A percentile compares a stretch with the other conserved stretches of the same genome.
phyloP scores from a whole-genome alignment of 2,329 filamentous ascomycete genomes.

The Diplodia intermedia region DNA sequence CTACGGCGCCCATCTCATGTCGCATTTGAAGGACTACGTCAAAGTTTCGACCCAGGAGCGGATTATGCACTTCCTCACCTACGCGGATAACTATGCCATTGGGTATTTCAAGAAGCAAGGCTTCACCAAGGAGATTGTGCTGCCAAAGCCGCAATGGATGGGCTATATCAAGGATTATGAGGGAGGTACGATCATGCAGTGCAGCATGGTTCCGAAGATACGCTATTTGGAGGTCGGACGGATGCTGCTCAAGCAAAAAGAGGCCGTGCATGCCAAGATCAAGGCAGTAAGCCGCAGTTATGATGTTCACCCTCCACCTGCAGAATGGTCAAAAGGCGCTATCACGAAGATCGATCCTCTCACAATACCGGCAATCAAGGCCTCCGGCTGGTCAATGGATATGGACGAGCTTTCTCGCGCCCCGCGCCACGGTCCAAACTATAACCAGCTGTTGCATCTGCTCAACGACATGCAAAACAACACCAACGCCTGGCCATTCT shows the following conservation, averaged over 20 bases:
- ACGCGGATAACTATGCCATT: slow-evolving; percentile 98
- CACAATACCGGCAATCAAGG: slow-evolving; percentile 83
- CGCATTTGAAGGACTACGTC: slow-evolving; percentile 96
- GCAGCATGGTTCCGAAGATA: slow-evolving; percentile 92
- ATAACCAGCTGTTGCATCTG: slow-evolving; percentile 89
- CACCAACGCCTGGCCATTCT: slow-evolving; percentile 91
- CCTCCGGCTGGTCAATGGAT: slow-evolving; percentile 92
- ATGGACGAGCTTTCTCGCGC: slow-evolving; percentile 98
- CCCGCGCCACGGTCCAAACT: slow-evolving; percentile 93
- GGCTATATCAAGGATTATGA: slow-evolving; percentile 99
- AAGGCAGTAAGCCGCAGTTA: slow-evolving; percentile 88
- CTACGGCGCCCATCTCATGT: slow-evolving; percentile 97
- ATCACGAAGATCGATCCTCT: slow-evolving; percentile 79
- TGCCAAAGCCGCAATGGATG: slow-evolving; percentile 94
- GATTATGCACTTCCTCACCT: slow-evolving; percentile 98
- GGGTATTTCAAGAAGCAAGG: slow-evolving; percentile 99
- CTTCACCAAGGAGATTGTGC: slow-evolving; percentile 97
- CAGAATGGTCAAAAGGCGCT: slow-evolving; percentile 74
- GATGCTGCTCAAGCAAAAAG: slow-evolving; percentile 97
- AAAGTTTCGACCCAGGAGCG: slow-evolving; percentile 81
- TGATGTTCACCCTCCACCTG: slow-evolving; percentile 82
- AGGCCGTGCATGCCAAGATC: slow-evolving; percentile 93
- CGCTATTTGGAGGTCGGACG: slow-evolving; percentile 91
- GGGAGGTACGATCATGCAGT: slow-evolving; percentile 99
- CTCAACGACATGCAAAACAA: slow-evolving; percentile 97